A percentile compares a stretch with the other conserved stretches of the same genome.
Conservation (phyloP, 2,329 filamentous ascomycete genomes). For the Phaeoacremonium minimum region DNA sequence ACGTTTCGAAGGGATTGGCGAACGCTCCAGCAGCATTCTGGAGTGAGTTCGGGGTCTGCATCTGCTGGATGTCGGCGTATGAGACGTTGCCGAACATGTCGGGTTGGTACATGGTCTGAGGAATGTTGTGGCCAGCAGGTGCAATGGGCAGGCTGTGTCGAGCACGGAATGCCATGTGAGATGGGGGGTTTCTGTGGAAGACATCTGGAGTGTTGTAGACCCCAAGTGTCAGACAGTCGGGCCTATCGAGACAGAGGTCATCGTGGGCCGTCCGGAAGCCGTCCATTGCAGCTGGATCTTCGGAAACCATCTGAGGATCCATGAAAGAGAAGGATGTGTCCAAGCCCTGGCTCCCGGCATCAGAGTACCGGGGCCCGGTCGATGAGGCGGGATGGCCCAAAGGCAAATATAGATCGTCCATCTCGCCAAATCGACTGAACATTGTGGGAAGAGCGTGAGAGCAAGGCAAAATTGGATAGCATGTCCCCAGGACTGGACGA, state of each 20-base stretch:
- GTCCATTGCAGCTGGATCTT: neutral
- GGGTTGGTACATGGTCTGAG: neutral
- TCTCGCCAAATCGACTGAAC: neutral
- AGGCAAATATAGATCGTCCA: neutral
- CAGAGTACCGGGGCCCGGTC: neutral
- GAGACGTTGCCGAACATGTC: slow-evolving; percentile 2
- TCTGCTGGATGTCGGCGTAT: slow-evolving; percentile 3
- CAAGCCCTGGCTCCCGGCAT: neutral
- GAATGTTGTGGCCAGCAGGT: neutral
- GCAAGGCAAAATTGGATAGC: too few relatives aligned
- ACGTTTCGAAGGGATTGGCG: too few relatives aligned
- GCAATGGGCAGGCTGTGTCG: neutral
- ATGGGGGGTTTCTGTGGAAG: neutral
- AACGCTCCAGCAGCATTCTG: too few relatives aligned
- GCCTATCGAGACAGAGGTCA: slow-evolving; percentile 9
- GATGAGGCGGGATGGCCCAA: neutral
- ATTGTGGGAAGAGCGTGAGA: too few relatives aligned
- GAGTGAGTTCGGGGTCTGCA: too few relatives aligned
- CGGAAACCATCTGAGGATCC: neutral
- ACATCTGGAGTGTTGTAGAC: slow-evolving; percentile 2
- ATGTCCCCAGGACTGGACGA: too few relatives aligned
- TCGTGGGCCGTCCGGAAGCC: slow-evolving; percentile 6
- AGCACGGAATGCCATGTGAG: neutral
- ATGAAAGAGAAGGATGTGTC: neutral
- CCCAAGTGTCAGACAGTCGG: slow-evolving; percentile 8